Base-by-base conservation (phyloP, 148 eudicot species). In the Diospyros kaki region DNA sequence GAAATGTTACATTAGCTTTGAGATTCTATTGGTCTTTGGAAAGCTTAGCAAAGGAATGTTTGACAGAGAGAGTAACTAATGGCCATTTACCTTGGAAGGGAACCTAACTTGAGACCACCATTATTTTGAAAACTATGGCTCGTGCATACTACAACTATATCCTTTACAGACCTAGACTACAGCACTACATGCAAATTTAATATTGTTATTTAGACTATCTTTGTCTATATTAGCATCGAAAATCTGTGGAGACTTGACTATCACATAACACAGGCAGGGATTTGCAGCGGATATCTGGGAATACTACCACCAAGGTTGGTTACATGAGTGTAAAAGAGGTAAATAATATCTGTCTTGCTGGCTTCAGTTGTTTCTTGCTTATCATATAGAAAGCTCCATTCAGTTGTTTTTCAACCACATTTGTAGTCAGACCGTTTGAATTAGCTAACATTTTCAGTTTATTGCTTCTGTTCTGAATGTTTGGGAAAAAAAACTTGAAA, bases 261-360 rank as follows among this genome's bases (percentile, higher is more conserved):
- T 79, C 76, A 81, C 81, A 51, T 84, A 82, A 81, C 84, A 68
- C 85, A 84, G 92, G 86, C 96, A 95, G 99, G 94, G 99, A 95
- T 79, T 85, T 95, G 91, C 99, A 92, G 83, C 87, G 84, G 81
- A 79, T 95, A 79, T 80, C 93, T 83, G 94, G 99, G 79, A 90
- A 92, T 78, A 78, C 77, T 73, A 78, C 89, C 46, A 82, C 92
- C 66, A 90, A 82, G 80, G 97, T 89, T 81, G 97, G 97, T 68
- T 72, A 85, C 83, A 82, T 89, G 77, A 95, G 84, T 75, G 58
- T 41, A 79, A 85, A 90, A 83, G 91, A 92, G 88, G 98, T 92
- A 78, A 77, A 77, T 76, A 62, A 73, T 75, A 41, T 50, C 18
- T 74, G 42, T 56, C 52, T 55, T 55, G 18, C 13, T 11, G 3